Base-by-base conservation (phyloP, 805 yeast species). In the Saccharomycopsis selenospora region DNA sequence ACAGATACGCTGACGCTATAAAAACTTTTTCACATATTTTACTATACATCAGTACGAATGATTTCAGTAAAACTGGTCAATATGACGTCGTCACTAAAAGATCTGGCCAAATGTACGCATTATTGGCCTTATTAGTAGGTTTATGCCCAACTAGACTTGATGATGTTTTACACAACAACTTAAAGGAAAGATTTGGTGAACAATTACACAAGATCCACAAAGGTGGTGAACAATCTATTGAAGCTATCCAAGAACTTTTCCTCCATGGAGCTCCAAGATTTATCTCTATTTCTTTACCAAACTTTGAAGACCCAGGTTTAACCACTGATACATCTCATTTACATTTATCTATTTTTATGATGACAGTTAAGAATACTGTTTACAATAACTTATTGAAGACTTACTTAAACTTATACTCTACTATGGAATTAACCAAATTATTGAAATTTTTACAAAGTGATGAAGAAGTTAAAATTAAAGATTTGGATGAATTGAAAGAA, bases 81-180 rank as follows among this genome's bases (percentile, higher is more conserved):
- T 73, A 68, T 55, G 77, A 73, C 57, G 57, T 66, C 38, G 68
- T 72, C 48, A 68, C 72, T 48, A 73, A 72, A 59, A 68, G 70
- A 55, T 64, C 73, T 13, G 78, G 72, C 49, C 78, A 73, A 59
- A 73, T 72, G 76, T 71, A 70, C 53, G 76, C 78, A 3, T 62
- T 73, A 40, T 59, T 73, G 48, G 72, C 76, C 25, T 66, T 73
- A 29, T 65, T 72, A 45, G 64, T 71, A 33, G 71, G 75, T 18
- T 61, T 73, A 33, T 65, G 68, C 44, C 77, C 78, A 45, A 69
- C 73, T 10, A 66, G 73, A 56, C 55, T 73, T 22, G 77, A 73
- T 53, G 77, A 72, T 47, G 61, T 61, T 36, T 60, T 73, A 54
- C 72, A 67, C 54, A 61, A 61, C 30, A 67, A 69, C n/a, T 61